Conservation (phyloP, 352 stramenopile genomes). For the Phytopythium sindhum region DNA sequence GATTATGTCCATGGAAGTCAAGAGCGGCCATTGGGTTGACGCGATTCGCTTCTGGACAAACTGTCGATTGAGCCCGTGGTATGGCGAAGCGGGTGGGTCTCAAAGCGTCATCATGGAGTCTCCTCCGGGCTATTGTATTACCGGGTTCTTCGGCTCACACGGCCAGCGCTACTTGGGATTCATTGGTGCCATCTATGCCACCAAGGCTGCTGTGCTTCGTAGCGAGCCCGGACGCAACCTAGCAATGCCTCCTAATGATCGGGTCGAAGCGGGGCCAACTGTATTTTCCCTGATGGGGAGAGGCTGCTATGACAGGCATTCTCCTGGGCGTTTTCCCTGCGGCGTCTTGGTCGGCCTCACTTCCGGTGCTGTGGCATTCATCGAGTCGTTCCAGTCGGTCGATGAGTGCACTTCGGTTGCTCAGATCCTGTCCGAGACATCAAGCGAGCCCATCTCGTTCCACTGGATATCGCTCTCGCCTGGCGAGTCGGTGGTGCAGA, state of each 20-base stretch:
- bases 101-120: conserved; percentile 23
- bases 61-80: conserved; percentile 40
- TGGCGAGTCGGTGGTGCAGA: conserved; percentile 42
- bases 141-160: conserved; percentile 32
- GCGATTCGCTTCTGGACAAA: conserved; percentile 45
- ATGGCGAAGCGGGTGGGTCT: conserved; percentile 31
- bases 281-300: background rate
- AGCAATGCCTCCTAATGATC: background rate
- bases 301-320: too few species aligned
- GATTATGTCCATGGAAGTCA: conserved; percentile 35
- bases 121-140: conserved; percentile 27
- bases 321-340: background rate
- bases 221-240: background rate
- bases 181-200: conserved; percentile 25
- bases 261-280: background rate
- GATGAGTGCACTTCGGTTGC: background rate
- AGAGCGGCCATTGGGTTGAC: conserved; percentile 52
- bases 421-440: background rate
- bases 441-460: background rate
- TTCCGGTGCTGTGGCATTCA: background rate
- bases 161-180: conserved; percentile 33
- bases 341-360: conserved; percentile 1
- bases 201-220: background rate
- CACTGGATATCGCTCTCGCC: background rate
- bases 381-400: conserved; percentile 5